phyloP scores from a whole-genome alignment of 176 grass and related monocot genomes.

The Pharus latifolius region DNA sequence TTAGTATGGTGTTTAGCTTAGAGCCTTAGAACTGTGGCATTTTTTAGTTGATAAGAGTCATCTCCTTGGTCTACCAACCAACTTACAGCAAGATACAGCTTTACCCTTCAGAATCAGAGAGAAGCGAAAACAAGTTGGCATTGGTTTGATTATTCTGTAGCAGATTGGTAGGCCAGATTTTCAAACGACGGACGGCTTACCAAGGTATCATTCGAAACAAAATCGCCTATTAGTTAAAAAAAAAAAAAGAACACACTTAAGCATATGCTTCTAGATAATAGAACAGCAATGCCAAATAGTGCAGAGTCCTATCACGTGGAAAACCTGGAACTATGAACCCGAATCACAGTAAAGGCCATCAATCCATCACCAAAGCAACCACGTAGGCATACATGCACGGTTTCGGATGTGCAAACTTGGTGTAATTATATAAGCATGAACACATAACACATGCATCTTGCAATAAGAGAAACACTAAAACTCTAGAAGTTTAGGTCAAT shows the following conservation, averaged over 20 bases:
- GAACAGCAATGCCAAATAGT: not conserved
- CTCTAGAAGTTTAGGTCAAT: constrained; percentile 19
- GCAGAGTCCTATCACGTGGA: constrained; percentile 37
- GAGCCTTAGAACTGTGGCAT: too few relatives aligned
- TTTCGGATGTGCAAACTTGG: not conserved
- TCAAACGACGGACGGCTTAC: not conserved
- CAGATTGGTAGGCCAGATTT: too few relatives aligned
- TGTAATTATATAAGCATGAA: not conserved
- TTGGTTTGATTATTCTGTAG: too few relatives aligned
- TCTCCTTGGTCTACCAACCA: too few relatives aligned
- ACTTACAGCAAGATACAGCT: too few relatives aligned
- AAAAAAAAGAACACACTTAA: too few relatives aligned
- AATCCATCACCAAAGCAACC: not conserved
- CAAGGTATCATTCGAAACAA: not conserved
- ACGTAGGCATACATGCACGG: too few relatives aligned
- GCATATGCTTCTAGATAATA: not conserved
- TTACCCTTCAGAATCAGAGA: too few relatives aligned
- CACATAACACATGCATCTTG: not conserved
- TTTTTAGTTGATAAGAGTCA: too few relatives aligned
- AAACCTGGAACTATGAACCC: constrained; percentile 90
- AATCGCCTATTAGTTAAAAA: too few relatives aligned
- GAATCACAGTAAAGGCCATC: not conserved
- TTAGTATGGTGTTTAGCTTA: not conserved
- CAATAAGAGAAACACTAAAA: not conserved
- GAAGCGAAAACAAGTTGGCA: too few relatives aligned